Base-by-base conservation (phyloP, 1,284 basidiomycete species). In the Irpex lacteus region DNA sequence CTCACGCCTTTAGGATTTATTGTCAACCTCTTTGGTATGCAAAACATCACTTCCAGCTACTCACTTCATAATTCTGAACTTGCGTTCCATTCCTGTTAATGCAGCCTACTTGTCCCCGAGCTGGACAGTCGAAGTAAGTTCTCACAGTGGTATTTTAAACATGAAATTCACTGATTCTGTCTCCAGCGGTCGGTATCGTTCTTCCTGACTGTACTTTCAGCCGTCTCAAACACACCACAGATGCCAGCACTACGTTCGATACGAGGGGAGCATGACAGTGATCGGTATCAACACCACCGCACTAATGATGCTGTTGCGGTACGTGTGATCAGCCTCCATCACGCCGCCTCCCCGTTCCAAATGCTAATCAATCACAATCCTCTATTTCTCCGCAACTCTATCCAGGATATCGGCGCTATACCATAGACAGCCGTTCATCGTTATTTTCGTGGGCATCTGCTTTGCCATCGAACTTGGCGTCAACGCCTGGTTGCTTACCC, bases 231-330 rank as follows among this genome's bases (percentile, higher is more conserved):
- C 13, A 1, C 36, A 21, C 40, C 11, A 18, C 60, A 84, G 82
- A 65, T 85, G 84, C 68, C 64, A 67, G 11, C 77, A 73, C 38
- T 85, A 83, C 60, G 80, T 85, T 4, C 77, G 79, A 2, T 85
- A 82, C 58, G 83, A 85, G 70, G 84, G 83, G 0, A 74, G 74
- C 55, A 83, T 81, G 68, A 80, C 81, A 2, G 77, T 83, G 32
- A 78, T 81, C 11, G 84, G 81, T 1, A 79, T 86, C 53, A 77
- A 80, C 37, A 73, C 81, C 5, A 79, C 81, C 0, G 82, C 77
- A 2, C 65, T 83, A 19, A 86, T 86, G 84, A 86, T 87, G 85
- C 75, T 85, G 9, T 67, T 86, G 4, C 80, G 84, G 80, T 80
- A 62, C 60, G 77, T 63, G 18, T n/a, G 44, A 18, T 19, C 18